Evolutionary conservation across 2,329 filamentous ascomycete genomes (phyloP), one percentile per base, ranked within the genome.

Genomic region (Colletotrichum sp.): DNA sequence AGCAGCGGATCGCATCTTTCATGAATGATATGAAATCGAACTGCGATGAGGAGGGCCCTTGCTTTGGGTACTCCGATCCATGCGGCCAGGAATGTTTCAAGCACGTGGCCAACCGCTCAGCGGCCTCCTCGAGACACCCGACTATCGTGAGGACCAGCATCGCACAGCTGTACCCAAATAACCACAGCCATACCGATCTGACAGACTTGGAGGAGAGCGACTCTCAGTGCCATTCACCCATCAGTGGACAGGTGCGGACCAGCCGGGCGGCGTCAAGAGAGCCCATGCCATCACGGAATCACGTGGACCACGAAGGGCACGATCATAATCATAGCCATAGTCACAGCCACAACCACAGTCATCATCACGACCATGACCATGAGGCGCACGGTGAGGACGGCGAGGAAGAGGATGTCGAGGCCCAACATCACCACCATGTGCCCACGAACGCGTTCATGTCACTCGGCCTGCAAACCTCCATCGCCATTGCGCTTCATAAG

Each of bases 401-500:
- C 3, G 52, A 48, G 10, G 72, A 76, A 16, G 75, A 77, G n/a
- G 89, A 91, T 68, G n/a, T 85, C 7, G 89, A 90, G 75, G 86
- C 86, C 8, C 87, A 88, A 76, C 95, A 98, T 81, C 96, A 99
- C 81, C 96, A 99, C 84, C 97, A 99, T 83, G 96, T 99, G 5
- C 95, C 96, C 0, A 93, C 95, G 77, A 99, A 99, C 81, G 95
- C 95, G 8, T 99, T 98, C 83, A 88, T 99, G 77, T 95, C 95
- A 68, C 97, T 99, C 76, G 96, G 97, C n/a, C 91, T 99, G 1
- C 97, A 99, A 84, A 99, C 97, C 0, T 96, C 95, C 18, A 93
- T 98, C 67, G 97, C 97, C 8, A 99, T 99, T 78, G 96, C 96
- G 9, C 88, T 99, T 2, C 97, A 99, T 87, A 99, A 99, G 83